Percentiles rank a stretch among this genome's conserved stretches.
Evolutionary conservation across 2,329 filamentous ascomycete species (phyloP).

Genomic region (Paecilomyces niveus): DNA sequence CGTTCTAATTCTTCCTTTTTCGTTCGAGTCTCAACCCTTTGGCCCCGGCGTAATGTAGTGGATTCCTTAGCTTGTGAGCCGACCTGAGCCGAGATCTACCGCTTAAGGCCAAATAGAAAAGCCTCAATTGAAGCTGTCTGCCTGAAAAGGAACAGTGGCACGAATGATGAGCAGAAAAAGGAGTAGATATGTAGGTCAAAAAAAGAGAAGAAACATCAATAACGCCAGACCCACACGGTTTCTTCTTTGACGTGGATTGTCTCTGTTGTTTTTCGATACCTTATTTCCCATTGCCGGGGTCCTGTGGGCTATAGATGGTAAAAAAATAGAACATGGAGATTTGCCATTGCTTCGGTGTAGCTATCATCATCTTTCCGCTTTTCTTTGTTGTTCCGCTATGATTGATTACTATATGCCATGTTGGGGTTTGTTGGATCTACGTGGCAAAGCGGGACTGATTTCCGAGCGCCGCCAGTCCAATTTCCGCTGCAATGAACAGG

Average conservation of each 20-base stretch:
- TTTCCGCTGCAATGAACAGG: background rate
- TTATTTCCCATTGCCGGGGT: background rate
- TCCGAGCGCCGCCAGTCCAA: background rate
- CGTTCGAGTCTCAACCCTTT: background rate
- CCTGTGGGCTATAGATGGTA: background rate
- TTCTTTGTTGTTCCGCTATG: background rate
- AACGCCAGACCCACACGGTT: background rate
- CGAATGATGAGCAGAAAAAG: background rate
- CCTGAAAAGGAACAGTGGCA: background rate
- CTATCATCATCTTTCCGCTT: background rate
- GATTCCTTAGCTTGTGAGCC: background rate
- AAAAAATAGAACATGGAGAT: background rate
- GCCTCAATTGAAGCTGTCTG: background rate
- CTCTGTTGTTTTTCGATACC: background rate
- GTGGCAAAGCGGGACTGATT: background rate
- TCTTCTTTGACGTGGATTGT: background rate
- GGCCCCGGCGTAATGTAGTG: background rate
- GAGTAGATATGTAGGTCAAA: background rate
- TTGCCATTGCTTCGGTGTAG: background rate
- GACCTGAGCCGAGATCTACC: background rate
- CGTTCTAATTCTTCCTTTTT: background rate
- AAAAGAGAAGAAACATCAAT: background rate
- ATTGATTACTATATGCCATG: background rate
- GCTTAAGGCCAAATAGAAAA: background rate
- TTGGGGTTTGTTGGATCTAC: background rate